phyloP scores from a whole-genome alignment of 257 asterid species.

The Scutellaria baicalensis region DNA sequence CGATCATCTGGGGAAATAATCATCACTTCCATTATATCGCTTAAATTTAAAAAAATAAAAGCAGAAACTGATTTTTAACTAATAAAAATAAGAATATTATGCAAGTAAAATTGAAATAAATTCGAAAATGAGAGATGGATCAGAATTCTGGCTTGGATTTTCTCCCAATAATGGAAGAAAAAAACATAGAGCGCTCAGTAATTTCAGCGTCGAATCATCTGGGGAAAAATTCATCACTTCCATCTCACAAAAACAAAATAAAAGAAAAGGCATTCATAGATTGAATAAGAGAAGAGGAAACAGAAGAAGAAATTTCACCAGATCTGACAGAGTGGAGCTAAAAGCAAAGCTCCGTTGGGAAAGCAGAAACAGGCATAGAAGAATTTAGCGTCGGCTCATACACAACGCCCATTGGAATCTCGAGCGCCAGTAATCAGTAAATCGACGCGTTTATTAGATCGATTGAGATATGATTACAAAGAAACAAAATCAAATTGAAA shows the following conservation, averaged over 20 bases:
- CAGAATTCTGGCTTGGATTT: conserved; percentile 75
- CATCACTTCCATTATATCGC: conserved; percentile 23
- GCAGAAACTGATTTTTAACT: neutral
- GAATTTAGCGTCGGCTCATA: conserved; percentile 60
- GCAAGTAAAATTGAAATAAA: neutral
- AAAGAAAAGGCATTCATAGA: neutral
- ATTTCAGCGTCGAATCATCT: conserved; percentile 86
- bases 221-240: conserved; percentile 79
- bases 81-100: neutral
- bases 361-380: conserved; percentile 28
- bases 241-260: conserved; percentile 32
- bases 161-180: conserved; percentile 24
- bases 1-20: conserved; percentile 59
- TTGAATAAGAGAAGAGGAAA: neutral
- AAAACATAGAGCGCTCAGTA: conserved; percentile 56
- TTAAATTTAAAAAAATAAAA: too few species aligned
- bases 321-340: conserved; percentile 18
- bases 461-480: neutral
- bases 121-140: conserved; percentile 24
- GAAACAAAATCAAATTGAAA: neutral
- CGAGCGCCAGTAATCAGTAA: conserved; percentile 68
- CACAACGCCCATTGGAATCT: conserved; percentile 37
- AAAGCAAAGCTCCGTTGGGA: neutral
- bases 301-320: conserved; percentile 35
- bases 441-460: conserved; percentile 38